Evolutionary conservation across 176 grass and related monocot species (phyloP).

Genomic region (Urochloa ruziziensis): DNA sequence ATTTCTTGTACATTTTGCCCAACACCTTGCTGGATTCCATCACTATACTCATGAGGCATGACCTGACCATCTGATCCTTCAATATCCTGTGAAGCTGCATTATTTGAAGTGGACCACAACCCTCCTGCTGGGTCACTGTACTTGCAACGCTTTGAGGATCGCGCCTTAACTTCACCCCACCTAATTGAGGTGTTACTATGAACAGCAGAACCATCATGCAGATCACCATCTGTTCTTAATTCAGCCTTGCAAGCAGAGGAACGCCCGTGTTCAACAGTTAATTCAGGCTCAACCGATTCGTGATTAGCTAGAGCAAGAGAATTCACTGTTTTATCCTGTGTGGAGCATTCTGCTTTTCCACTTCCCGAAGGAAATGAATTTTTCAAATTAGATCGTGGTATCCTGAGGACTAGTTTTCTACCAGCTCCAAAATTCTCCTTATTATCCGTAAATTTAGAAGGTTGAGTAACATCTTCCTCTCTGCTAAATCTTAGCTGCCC

Average conservation of each 20-base stretch:
- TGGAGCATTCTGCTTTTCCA: conserved; percentile 39
- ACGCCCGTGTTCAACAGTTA: conserved; percentile 27
- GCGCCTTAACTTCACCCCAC: conserved; percentile 95
- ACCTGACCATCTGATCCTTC: conserved; percentile 22
- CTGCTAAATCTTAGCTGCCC: conserved; percentile 34
- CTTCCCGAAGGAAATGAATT: conserved; percentile 48
- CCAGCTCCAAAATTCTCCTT: conserved; percentile 41
- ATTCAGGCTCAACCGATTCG: conserved; percentile 22
- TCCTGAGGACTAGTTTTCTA: conserved; percentile 74
- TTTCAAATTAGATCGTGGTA: conserved; percentile 57
- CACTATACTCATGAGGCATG: conserved; percentile 28
- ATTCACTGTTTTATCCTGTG: conserved; percentile 31
- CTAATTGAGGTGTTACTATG: conserved; percentile 54
- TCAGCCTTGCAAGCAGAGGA: conserved; percentile 49
- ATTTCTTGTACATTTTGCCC: conserved; percentile 28
- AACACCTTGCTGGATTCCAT: conserved; percentile 18
- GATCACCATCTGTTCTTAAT: conserved; percentile 31
- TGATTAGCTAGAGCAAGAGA: conserved; percentile 31
- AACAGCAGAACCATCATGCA: conserved; percentile 33
- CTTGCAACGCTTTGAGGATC: conserved; percentile 72
- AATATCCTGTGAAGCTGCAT: conserved; percentile 29
- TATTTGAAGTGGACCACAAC: conserved; percentile 31
- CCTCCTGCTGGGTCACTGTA: conserved; percentile 38
- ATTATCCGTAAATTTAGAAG: conserved; percentile 43
- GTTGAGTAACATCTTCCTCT: conserved; percentile 61